Evolutionary conservation across 2,329 filamentous ascomycete species (phyloP).

Genomic region (Phialophora verrucosa): DNA sequence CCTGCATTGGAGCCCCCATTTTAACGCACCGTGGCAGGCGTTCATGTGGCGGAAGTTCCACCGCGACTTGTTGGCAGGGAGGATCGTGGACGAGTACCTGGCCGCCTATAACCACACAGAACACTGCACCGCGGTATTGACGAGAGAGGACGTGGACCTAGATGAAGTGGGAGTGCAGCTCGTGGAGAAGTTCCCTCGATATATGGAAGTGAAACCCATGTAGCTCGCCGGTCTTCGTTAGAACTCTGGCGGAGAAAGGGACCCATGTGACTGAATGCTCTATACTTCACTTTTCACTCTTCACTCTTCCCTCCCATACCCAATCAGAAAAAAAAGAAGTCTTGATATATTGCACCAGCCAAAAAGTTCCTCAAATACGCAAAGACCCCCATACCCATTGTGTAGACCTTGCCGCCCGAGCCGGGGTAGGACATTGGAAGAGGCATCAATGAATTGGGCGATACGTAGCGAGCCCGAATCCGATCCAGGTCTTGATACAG

Average conservation of each 20-base stretch:
- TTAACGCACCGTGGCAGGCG: background rate
- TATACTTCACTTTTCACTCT: background rate
- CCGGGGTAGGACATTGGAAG: conserved; percentile 13
- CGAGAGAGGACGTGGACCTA: background rate
- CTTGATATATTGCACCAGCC: background rate
- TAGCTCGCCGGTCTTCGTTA: too few species aligned
- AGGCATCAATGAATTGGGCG: conserved; percentile 8
- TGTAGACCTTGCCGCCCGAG: conserved; percentile 13
- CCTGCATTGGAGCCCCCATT: background rate
- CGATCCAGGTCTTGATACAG: conserved; percentile 9
- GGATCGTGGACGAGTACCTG: background rate
- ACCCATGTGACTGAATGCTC: background rate
- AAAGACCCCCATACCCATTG: conserved; percentile 12
- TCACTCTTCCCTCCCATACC: background rate
- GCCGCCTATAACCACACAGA: background rate
- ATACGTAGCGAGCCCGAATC: conserved; percentile 2
- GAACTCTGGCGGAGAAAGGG: background rate
- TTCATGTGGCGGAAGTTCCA: background rate
- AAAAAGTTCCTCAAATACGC: conserved; percentile 6
- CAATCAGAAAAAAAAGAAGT: background rate
- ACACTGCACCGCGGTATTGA: background rate
- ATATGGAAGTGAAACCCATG: background rate
- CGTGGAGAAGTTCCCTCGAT: background rate
- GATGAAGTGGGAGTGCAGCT: background rate
- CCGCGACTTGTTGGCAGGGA: background rate